Evolutionary conservation across 352 stramenopile species (phyloP).

Genomic region (Globisporangium carolinianum): DNA sequence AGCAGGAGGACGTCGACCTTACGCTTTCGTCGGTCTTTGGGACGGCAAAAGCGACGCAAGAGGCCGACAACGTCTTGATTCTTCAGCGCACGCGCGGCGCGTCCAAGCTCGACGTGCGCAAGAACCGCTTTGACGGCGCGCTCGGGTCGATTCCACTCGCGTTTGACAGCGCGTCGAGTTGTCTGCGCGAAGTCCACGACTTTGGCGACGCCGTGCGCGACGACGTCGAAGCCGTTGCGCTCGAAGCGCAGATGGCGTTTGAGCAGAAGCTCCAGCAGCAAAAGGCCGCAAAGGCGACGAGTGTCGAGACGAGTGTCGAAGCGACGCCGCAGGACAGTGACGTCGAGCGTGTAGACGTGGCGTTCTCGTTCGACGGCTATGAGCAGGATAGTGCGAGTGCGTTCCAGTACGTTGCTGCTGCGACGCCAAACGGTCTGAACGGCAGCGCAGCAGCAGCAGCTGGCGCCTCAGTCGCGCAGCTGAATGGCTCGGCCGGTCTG

Average conservation of each 20-base stretch:
- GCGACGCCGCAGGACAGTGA: not conserved
- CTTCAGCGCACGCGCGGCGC: conserved; percentile 87
- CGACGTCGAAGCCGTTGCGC: conserved; percentile 52
- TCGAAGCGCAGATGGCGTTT: conserved; percentile 77
- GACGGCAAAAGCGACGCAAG: conserved; percentile 98
- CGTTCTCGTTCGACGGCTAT: conserved; percentile 6
- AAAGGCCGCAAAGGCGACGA: conserved; percentile 10
- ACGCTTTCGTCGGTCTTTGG: conserved; percentile 97
- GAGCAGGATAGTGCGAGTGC: not conserved
- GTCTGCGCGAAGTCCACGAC: conserved; percentile 56
- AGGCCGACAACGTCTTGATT: conserved; percentile 99
- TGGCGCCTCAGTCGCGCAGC: too few relatives aligned
- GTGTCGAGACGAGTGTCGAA: too few relatives aligned
- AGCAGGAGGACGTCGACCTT: conserved; percentile 91
- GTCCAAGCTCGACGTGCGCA: conserved; percentile 95
- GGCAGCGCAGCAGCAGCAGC: too few relatives aligned
- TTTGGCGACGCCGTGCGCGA: conserved; percentile 51
- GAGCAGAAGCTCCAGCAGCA: conserved; percentile 50
- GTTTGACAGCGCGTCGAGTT: conserved; percentile 74
- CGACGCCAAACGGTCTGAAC: not conserved
- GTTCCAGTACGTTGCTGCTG: conserved; percentile 5
- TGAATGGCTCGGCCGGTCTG: conserved; percentile 6
- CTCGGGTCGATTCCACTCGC: conserved; percentile 82
- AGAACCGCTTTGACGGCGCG: conserved; percentile 93
- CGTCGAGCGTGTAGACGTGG: not conserved